phyloP scores from a whole-genome alignment of 345 rosid genomes.

The Erysimum cheiranthoides region DNA sequence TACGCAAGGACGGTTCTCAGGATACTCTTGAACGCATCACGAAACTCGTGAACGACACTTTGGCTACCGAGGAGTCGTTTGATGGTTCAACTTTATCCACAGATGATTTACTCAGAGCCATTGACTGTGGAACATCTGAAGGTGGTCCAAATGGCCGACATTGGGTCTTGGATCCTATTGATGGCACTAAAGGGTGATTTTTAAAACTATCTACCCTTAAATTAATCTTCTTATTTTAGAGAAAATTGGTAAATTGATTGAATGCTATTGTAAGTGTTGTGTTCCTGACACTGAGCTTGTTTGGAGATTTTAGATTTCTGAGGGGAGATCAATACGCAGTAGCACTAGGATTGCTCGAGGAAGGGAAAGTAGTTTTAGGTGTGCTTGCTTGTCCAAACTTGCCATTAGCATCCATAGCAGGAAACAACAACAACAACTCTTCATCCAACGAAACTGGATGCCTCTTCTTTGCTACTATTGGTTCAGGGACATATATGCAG shows the following conservation, averaged over 20 bases:
- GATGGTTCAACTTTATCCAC: constrained; percentile 55
- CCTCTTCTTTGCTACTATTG: constrained; percentile 78
- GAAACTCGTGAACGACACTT: constrained; percentile 78
- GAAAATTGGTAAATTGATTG: constrained; percentile 4
- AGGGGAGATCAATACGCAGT: constrained; percentile 96
- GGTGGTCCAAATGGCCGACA: constrained; percentile 93
- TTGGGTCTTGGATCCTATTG: constrained; percentile 99
- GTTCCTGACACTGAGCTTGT: constrained; percentile 18
- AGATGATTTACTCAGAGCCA: constrained; percentile 72
- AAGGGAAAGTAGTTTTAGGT: constrained; percentile 93
- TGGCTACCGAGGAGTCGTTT: constrained; percentile 67
- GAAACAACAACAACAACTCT: constrained; percentile 39
- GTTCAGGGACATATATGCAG: constrained; percentile 88
- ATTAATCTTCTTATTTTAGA: neutral
- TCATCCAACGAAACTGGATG: constrained; percentile 62
- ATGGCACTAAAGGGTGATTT: constrained; percentile 98
- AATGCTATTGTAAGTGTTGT: neutral
- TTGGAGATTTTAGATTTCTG: constrained; percentile 59
- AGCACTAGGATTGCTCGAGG: constrained; percentile 85
- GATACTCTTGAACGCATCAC: constrained; percentile 78
- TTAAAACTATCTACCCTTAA: neutral
- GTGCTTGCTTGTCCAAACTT: constrained; percentile 96
- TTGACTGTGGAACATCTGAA: constrained; percentile 83
- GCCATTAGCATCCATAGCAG: constrained; percentile 63
- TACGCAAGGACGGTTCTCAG: constrained; percentile 63